A percentile compares a stretch with the other conserved stretches of the same genome.
Evolutionary conservation across 129 eudicot species (phyloP).

Genomic region (Chrysanthemum makinoi): DNA sequence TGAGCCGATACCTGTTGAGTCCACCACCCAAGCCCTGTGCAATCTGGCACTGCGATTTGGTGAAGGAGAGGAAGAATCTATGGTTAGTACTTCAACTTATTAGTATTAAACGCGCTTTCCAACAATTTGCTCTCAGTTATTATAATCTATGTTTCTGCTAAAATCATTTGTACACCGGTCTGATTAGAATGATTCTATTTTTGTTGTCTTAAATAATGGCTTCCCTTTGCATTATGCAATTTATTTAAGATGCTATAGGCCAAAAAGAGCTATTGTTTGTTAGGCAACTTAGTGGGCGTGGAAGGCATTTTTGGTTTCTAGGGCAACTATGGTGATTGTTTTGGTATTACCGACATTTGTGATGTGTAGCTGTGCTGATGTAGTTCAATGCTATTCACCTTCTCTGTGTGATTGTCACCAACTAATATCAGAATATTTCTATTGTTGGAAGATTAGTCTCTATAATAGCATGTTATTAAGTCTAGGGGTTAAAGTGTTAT

Average conservation of each 20-base stretch:
- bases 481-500: no score
- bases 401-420: neutral
- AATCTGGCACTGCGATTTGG: conserved; percentile 95
- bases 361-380: no score
- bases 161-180: no score
- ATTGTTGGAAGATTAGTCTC: no score
- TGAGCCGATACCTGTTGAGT: conserved; percentile 98
- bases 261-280: neutral
- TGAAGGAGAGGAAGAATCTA: conserved; percentile 99
- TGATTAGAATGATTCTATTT: neutral
- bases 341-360: no score
- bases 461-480: no score
- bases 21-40: conserved; percentile 96
- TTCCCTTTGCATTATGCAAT: neutral
- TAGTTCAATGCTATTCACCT: neutral
- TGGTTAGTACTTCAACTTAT: conserved; percentile 51
- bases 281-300: neutral
- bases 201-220: neutral
- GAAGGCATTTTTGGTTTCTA: neutral
- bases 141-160: neutral
- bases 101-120: neutral
- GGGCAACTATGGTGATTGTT: neutral
- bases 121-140: neutral
- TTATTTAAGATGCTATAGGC: neutral
- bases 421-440: no score